Percentiles rank a stretch among this genome's conserved stretches.
Conservation (phyloP, 371 early-diverging fungal genomes). For the Mucor sp. region DNA sequence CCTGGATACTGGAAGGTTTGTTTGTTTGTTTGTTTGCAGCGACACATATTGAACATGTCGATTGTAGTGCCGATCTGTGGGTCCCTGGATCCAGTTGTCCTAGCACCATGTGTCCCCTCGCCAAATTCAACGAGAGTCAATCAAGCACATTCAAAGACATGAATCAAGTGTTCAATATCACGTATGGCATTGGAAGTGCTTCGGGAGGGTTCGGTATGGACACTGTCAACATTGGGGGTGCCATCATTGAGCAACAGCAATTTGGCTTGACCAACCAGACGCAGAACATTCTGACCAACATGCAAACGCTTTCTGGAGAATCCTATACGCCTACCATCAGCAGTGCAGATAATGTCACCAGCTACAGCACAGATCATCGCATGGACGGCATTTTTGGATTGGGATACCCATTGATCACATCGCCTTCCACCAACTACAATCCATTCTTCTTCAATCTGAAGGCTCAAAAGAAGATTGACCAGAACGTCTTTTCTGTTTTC, state of each 20-base stretch:
- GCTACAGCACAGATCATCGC: background rate
- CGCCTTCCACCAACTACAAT: conserved; percentile 28
- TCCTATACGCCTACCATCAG: conserved; percentile 4
- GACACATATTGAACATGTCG: background rate
- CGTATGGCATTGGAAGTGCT: conserved; percentile 43
- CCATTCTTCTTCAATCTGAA: conserved; percentile 49
- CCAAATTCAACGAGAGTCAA: conserved; percentile 28
- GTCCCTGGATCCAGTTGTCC: conserved; percentile 36
- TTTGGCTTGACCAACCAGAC: conserved; percentile 33
- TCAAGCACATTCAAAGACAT: conserved; percentile 33
- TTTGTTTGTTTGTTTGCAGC: conserved; percentile 5
- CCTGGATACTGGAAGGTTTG: conserved; percentile 44
- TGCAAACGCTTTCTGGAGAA: background rate
- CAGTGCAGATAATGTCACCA: background rate
- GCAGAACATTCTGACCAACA: conserved; percentile 23
- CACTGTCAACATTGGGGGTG: conserved; percentile 28
- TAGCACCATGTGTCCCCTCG: conserved; percentile 25
- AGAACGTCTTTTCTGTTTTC: conserved; percentile 44
- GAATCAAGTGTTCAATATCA: conserved; percentile 20
- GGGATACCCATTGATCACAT: conserved; percentile 45
- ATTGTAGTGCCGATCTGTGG: conserved; percentile 44
- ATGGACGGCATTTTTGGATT: conserved; percentile 50
- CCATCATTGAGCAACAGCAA: conserved; percentile 38
- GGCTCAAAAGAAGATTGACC: conserved; percentile 26
- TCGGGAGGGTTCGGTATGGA: conserved; percentile 35